Conservation (phyloP, 129 eudicot species). For the Dittrichia graveolens region DNA sequence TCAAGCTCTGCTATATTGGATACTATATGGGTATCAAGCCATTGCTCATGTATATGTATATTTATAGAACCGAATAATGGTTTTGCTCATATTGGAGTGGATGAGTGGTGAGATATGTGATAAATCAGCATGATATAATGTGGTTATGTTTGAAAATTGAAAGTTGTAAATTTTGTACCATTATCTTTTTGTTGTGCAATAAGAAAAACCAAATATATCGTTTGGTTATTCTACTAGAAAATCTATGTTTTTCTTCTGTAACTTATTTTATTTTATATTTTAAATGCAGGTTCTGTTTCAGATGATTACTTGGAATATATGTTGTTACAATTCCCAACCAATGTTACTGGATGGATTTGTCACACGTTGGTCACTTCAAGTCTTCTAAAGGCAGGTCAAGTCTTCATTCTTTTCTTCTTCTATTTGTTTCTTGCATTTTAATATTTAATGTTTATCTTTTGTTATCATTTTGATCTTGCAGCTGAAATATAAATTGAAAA, state of each 20-base stretch:
- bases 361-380: slow-evolving; percentile 95
- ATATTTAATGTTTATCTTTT: neutral
- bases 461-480: slow-evolving; percentile 12
- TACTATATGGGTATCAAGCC: neutral
- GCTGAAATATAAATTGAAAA: slow-evolving; percentile 1
- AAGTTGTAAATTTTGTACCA: slow-evolving; percentile 17
- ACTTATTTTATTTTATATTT: slow-evolving; percentile 15
- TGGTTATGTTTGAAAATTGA: slow-evolving; percentile 6
- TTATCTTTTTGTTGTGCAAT: slow-evolving; percentile 18
- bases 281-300: slow-evolving; percentile 79
- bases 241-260: slow-evolving; percentile 1
- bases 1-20: slow-evolving; percentile 12
- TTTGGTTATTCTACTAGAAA: neutral
- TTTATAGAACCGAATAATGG: neutral
- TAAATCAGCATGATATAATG: neutral
- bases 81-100: slow-evolving; percentile 3
- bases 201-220: neutral
- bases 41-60: neutral
- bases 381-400: slow-evolving; percentile 90
- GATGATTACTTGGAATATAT: slow-evolving; percentile 95
- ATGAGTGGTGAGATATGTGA: neutral
- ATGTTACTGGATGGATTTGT: slow-evolving; percentile 97
- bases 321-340: slow-evolving; percentile 91
- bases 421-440: neutral
- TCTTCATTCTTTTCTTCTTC: slow-evolving; percentile 27